Percentiles rank a stretch among this genome's conserved stretches.
These are phyloP conservation scores for Rhizopus arrhizus DNA, from an alignment of 371 early-diverging fungal species.

Conservation along the genomic window DNA sequence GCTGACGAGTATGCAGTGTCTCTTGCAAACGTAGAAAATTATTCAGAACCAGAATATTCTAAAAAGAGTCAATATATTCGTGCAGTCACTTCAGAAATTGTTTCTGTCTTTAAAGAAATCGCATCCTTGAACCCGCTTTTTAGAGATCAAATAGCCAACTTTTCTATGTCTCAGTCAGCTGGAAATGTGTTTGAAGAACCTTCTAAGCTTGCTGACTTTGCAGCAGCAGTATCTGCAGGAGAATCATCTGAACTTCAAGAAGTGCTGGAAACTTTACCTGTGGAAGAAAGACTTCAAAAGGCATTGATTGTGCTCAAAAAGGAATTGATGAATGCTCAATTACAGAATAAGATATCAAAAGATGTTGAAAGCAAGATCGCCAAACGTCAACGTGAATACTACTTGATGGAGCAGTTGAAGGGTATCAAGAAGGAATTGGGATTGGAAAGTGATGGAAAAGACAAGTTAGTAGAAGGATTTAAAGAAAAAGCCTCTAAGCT, in stretches of 20 bases:
- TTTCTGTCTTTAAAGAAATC: constrained; percentile 94
- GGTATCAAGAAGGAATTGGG: constrained; percentile 98
- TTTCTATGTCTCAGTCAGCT: constrained; percentile 92
- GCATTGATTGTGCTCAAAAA: constrained; percentile 91
- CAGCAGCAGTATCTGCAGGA: constrained; percentile 92
- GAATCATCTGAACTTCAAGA: constrained; percentile 91
- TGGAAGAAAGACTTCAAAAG: constrained; percentile 92
- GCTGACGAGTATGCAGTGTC: constrained; percentile 77
- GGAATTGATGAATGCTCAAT: constrained; percentile 93
- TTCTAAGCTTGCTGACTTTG: constrained; percentile 93
- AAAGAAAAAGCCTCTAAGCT: constrained; percentile 80
- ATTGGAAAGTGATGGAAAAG: constrained; percentile 95
- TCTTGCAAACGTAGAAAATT: constrained; percentile 83
- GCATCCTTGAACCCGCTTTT: constrained; percentile 90
- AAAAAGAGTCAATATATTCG: constrained; percentile 83
- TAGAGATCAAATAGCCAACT: constrained; percentile 95
- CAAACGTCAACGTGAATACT: constrained; percentile 94
- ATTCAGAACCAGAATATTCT: constrained; percentile 81
- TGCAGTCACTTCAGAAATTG: constrained; percentile 95
- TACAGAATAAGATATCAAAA: constrained; percentile 93
- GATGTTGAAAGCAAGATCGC: constrained; percentile 97
- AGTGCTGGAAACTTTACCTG: constrained; percentile 83
- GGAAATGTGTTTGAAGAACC: constrained; percentile 96
- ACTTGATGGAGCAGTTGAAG: constrained; percentile 97
- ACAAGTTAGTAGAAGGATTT: constrained; percentile 92